phyloP scores from a whole-genome alignment of 345 rosid genomes.

The Syzygium jambos region DNA sequence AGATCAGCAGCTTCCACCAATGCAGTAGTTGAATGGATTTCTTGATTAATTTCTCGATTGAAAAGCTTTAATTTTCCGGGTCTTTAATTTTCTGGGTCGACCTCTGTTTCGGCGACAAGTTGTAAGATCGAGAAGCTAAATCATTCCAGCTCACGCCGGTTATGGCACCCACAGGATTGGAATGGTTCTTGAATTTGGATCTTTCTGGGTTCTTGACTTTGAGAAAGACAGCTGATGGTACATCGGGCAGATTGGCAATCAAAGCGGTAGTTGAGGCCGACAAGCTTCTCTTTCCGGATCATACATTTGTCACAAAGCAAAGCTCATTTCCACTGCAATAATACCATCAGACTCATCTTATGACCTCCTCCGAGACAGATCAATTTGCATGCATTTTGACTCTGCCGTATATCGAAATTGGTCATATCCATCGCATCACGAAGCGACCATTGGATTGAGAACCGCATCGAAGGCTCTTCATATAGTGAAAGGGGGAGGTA shows the following conservation, averaged over 20 bases:
- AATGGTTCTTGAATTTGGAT: background rate
- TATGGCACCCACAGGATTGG: background rate
- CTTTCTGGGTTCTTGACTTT: background rate
- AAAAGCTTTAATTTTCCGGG: background rate
- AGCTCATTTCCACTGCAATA: background rate
- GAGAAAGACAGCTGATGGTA: background rate
- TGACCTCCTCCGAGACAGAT: background rate
- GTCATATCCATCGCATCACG: background rate
- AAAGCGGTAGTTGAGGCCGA: background rate
- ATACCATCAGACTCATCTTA: background rate
- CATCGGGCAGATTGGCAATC: background rate
- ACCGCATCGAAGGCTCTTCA: background rate
- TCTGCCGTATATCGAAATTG: no score
- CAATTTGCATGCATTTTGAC: background rate
- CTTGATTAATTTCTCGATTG: background rate
- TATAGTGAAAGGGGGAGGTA: background rate
- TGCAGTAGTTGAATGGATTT: background rate
- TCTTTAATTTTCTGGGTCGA: background rate
- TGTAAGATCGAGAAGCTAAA: background rate
- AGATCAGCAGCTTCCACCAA: background rate
- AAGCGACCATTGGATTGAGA: background rate
- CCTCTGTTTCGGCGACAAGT: background rate
- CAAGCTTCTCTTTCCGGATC: background rate
- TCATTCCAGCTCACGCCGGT: background rate
- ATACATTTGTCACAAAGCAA: background rate